These are phyloP conservation scores for Cryptococcus sp. DNA, from an alignment of 1,284 basidiomycete genomes.

Conservation along the genomic window DNA sequence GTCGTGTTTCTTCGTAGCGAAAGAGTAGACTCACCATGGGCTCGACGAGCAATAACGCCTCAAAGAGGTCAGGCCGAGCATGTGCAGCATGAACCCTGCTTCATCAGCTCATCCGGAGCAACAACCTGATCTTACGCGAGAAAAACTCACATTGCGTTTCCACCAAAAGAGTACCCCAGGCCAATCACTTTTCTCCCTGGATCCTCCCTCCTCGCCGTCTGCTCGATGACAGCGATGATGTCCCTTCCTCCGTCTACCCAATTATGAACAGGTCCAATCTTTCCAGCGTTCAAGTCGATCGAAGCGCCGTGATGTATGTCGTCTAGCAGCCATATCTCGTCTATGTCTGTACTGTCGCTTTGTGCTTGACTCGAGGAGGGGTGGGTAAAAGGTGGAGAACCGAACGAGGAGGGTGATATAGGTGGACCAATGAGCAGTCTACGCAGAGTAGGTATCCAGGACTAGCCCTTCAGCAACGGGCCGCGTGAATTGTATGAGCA, in stretches of 20 bases:
- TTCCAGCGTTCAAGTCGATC: constrained; percentile 57
- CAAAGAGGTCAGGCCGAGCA: constrained; percentile 62
- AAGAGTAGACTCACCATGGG: constrained; percentile 50
- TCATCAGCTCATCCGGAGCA: constrained; percentile 3
- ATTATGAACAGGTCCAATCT: constrained; percentile 45
- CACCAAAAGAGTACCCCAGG: constrained; percentile 78
- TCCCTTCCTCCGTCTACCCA: constrained; percentile 47
- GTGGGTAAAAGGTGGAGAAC: constrained; percentile 2
- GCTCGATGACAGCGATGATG: constrained; percentile 34
- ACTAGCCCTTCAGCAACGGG: constrained; percentile 21
- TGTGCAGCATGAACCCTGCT: constrained; percentile 58
- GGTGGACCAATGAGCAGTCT: constrained; percentile 42
- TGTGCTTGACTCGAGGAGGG: background rate
- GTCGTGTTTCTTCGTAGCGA: background rate
- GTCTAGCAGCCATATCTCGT: constrained; percentile 77
- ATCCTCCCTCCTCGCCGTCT: background rate
- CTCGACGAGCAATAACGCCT: constrained; percentile 69
- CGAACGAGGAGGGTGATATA: constrained; percentile 5
- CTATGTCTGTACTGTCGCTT: constrained; percentile 44
- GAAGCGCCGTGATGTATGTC: constrained; percentile 71
- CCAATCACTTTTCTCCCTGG: constrained; percentile 46
- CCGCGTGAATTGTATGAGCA: background rate
- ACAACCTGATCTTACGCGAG: background rate
- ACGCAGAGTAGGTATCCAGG: constrained; percentile 60
- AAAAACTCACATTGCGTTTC: constrained; percentile 58